Percentiles rank a stretch among this genome's conserved stretches.
Conservation (phyloP, 1,284 basidiomycete species). For the Flammula alnicola region DNA sequence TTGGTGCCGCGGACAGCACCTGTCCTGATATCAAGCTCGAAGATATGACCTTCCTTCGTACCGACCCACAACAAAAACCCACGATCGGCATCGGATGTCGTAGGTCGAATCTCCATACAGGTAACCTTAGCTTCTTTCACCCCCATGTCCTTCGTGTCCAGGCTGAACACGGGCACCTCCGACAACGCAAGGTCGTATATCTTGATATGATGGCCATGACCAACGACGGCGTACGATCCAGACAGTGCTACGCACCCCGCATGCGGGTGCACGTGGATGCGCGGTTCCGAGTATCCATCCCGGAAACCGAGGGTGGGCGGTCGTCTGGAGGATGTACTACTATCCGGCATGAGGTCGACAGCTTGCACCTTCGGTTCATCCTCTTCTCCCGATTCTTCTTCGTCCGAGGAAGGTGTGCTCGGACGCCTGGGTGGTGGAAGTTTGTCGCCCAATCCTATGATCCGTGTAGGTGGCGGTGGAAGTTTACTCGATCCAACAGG, state of each 20-base stretch:
- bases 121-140: slow-evolving; percentile 75
- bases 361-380: slow-evolving; percentile 42
- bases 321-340: slow-evolving; percentile 79
- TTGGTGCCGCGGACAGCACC: slow-evolving; percentile 62
- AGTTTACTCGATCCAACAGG: slow-evolving; percentile 48
- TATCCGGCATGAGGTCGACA: slow-evolving; percentile 79
- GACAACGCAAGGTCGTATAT: slow-evolving; percentile 62
- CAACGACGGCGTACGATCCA: slow-evolving; percentile 67
- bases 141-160: slow-evolving; percentile 68
- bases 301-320: slow-evolving; percentile 62
- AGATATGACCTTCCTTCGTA: slow-evolving; percentile 85
- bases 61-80: slow-evolving; percentile 79
- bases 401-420: slow-evolving; percentile 55
- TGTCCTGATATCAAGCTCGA: slow-evolving; percentile 77
- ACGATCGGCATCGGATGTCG: slow-evolving; percentile 39
- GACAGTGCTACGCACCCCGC: slow-evolving; percentile 61
- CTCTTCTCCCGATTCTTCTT: slow-evolving; percentile 60
- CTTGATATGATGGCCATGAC: slow-evolving; percentile 63
- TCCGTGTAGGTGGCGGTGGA: slow-evolving; percentile 75
- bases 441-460: slow-evolving; percentile 68
- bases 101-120: slow-evolving; percentile 75
- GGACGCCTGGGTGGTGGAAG: slow-evolving; percentile 64
- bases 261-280: slow-evolving; percentile 62
- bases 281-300: slow-evolving; percentile 47
- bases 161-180: slow-evolving; percentile 50